Conservation (phyloP, 75 land plant genomes). For the Pseudotsuga menziesii region DNA sequence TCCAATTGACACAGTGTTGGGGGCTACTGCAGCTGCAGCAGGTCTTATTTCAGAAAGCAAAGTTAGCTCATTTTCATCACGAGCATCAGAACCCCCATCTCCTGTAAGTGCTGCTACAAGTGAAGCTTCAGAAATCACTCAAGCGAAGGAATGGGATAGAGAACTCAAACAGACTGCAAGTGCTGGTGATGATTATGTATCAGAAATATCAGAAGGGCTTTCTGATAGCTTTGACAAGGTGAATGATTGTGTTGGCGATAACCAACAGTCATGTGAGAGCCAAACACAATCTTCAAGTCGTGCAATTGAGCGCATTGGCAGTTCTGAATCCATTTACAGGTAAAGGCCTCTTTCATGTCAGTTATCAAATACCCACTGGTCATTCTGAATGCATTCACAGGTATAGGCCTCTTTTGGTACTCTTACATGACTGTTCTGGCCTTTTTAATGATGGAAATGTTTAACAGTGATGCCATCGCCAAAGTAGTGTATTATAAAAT, state of each 20-base stretch:
- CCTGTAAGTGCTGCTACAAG: constrained; percentile 45
- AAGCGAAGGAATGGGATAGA: constrained; percentile 38
- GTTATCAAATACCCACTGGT: constrained; percentile 22
- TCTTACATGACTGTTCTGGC: neutral
- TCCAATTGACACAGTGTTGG: constrained; percentile 64
- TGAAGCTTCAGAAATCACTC: constrained; percentile 49
- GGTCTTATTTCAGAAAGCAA: constrained; percentile 58
- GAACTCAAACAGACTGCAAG: constrained; percentile 15
- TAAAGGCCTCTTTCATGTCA: neutral
- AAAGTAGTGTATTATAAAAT: too few species aligned
- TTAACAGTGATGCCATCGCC: neutral
- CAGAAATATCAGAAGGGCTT: constrained; percentile 32
- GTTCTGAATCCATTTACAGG: constrained; percentile 86
- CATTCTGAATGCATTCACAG: constrained; percentile 82
- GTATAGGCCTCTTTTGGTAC: constrained; percentile 16
- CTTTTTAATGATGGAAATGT: neutral
- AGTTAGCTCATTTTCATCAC: constrained; percentile 33
- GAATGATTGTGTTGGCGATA: constrained; percentile 30
- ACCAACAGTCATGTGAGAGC: constrained; percentile 34
- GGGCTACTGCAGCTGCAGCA: constrained; percentile 72
- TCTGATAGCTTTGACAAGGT: constrained; percentile 42
- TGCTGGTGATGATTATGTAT: constrained; percentile 29
- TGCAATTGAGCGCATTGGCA: constrained; percentile 51
- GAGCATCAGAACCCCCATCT: constrained; percentile 37
- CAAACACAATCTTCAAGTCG: constrained; percentile 18